Base-by-base conservation (phyloP, 2,329 filamentous ascomycete species). In the Fonsecaea nubica region DNA sequence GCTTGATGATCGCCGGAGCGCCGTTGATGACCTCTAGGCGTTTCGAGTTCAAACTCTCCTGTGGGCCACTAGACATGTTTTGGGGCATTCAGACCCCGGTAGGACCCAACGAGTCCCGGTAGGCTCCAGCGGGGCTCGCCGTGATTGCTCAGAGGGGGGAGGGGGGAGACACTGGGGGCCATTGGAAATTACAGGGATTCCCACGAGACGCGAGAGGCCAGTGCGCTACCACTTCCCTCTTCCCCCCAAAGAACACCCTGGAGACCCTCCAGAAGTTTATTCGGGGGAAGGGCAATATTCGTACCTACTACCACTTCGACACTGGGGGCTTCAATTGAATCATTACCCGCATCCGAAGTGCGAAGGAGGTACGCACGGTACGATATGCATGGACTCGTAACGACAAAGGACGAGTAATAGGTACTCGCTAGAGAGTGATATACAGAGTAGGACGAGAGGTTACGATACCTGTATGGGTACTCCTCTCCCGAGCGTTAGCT, bases 21-120 rank as follows among this genome's bases (percentile, higher is more conserved):
- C 45, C 45, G 45, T 50, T 50, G 45, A 50, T 50, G 45, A 50
- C 45, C 45, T 50, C 45, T 50, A 50, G 45, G 45, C 45, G 45
- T 50, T 50, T 50, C 45, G 45, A 50, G 45, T 50, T 50, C 45
- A 50, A 25, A 50, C 45, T 50, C 18, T 50, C 18, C 12, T 10
- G 45, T 10, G 45, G 18, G 18, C 7, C 45, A 10, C 45, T 50
- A 13, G 40, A n/a, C 18, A 6, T 42, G 40, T 5, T 50, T 50
- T 50, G 45, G 45, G 45, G 18, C 18, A 21, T 8, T 25, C 18
- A 25, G 45, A 50, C 45, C 45, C 45, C 21, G 45, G 45, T 50
- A 9, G 5, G 45, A 50, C 45, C 21, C 45, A 50, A 21, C 18
- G 12, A 21, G 45, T 25, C 42, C 42, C 15, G n/a, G 42, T 18